Evolutionary conservation across 805 yeast genomes (phyloP).

Genomic region (Ogataea pilisensis): DNA sequence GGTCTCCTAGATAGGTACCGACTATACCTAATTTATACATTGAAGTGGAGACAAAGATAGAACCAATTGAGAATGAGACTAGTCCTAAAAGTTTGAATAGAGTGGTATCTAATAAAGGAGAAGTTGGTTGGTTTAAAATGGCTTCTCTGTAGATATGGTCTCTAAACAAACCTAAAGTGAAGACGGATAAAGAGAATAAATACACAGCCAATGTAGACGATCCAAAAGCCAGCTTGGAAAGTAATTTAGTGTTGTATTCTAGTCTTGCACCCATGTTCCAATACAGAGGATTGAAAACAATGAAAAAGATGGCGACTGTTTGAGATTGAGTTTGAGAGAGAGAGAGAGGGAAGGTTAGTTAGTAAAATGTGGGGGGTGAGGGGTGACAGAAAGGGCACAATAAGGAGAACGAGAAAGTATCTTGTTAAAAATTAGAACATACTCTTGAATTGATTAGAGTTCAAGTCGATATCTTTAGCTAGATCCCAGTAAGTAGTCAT

Average conservation of each 20-base stretch:
- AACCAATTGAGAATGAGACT: slow-evolving; percentile 60
- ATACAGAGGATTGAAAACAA: slow-evolving; percentile 88
- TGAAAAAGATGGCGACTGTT: slow-evolving; percentile 52
- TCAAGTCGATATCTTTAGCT: slow-evolving; percentile 23
- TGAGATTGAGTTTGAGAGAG: slow-evolving; percentile 2
- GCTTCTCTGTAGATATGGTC: slow-evolving; percentile 75
- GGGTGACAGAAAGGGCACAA: not conserved
- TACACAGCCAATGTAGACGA: slow-evolving; percentile 76
- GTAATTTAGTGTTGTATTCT: slow-evolving; percentile 72
- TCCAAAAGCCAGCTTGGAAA: slow-evolving; percentile 73
- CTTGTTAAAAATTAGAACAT: slow-evolving; percentile 3
- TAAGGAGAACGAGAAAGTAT: no score
- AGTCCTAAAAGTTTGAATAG: slow-evolving; percentile 43
- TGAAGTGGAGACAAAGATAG: slow-evolving; percentile 72
- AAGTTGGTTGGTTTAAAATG: slow-evolving; percentile 64
- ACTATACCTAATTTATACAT: slow-evolving; percentile 94
- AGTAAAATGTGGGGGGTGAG: not conserved
- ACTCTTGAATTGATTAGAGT: slow-evolving; percentile 18
- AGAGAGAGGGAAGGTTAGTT: not conserved
- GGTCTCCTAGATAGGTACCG: slow-evolving; percentile 96
- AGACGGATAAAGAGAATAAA: slow-evolving; percentile 74
- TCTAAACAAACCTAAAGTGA: slow-evolving; percentile 77
- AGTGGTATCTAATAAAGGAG: slow-evolving; percentile 45
- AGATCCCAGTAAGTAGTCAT: slow-evolving; percentile 20
- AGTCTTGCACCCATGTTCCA: slow-evolving; percentile 92